Percentiles rank a stretch among this genome's conserved stretches.
These are phyloP conservation scores for Cladobotryum protrusum DNA, from an alignment of 2,329 filamentous ascomycete species.

Conservation along the genomic window DNA sequence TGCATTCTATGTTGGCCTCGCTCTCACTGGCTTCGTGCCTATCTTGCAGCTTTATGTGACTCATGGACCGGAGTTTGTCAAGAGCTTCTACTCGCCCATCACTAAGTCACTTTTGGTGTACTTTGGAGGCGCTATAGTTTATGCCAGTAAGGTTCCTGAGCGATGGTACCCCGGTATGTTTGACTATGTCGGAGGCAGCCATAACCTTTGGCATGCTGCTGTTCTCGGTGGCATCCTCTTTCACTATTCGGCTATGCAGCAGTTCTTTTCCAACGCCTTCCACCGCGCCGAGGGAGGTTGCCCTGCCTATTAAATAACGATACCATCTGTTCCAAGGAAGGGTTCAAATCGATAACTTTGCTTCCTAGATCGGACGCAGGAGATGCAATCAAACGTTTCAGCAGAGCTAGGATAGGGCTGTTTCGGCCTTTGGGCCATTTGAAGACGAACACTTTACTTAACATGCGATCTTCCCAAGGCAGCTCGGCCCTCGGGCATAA, in stretches of 20 bases:
- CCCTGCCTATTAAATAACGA: constrained; percentile 39
- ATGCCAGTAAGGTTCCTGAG: constrained; percentile 89
- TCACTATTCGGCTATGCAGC: constrained; percentile 93
- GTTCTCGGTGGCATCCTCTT: constrained; percentile 95
- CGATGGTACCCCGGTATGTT: constrained; percentile 89
- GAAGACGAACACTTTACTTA: too few relatives aligned
- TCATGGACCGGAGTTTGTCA: constrained; percentile 72
- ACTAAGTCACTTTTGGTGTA: constrained; percentile 84
- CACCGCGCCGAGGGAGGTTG: constrained; percentile 57
- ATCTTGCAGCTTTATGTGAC: constrained; percentile 76
- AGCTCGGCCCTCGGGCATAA: too few relatives aligned
- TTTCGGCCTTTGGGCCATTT: too few relatives aligned
- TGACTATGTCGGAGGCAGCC: constrained; percentile 89
- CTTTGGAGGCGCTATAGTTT: constrained; percentile 74
- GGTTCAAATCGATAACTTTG: too few relatives aligned
- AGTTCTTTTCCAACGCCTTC: constrained; percentile 80
- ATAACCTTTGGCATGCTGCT: constrained; percentile 96
- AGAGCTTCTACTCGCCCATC: constrained; percentile 83
- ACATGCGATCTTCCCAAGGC: too few relatives aligned
- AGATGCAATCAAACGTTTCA: too few relatives aligned
- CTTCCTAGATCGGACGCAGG: too few relatives aligned
- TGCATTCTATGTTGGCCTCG: constrained; percentile 82
- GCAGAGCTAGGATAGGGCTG: too few relatives aligned
- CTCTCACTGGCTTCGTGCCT: constrained; percentile 81
- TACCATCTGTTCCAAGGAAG: not conserved